phyloP scores from a whole-genome alignment of 2,329 filamentous ascomycete species.

The Lasiodiplodia gonubiensis region DNA sequence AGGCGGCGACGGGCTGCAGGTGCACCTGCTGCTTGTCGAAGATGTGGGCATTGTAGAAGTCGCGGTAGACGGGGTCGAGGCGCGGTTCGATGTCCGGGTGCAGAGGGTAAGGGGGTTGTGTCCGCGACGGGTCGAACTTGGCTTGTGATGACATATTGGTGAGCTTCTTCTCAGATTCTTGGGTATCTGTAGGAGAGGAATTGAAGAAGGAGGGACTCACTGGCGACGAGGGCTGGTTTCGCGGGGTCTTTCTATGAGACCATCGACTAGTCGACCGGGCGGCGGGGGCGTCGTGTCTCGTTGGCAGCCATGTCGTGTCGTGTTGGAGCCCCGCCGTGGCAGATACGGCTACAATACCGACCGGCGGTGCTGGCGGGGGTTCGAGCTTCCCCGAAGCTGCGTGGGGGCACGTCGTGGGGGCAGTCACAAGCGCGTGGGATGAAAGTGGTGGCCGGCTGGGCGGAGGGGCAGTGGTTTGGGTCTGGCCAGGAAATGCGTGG shows the following conservation, averaged over 20 bases:
- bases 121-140: constrained; percentile 1
- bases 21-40: constrained; percentile 24
- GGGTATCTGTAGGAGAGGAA: background rate
- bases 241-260: background rate
- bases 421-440: constrained; percentile 31
- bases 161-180: background rate
- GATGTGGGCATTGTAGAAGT: constrained; percentile 46
- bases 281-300: background rate
- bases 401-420: constrained; percentile 33
- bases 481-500: background rate
- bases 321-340: background rate
- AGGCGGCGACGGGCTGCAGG: constrained; percentile 42
- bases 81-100: constrained; percentile 34
- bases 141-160: background rate
- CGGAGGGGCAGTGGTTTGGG: fast-evolving
- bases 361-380: background rate
- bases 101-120: constrained; percentile 22
- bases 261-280: background rate
- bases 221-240: background rate
- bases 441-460: background rate
- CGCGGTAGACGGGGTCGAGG: constrained; percentile 49
- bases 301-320: constrained; percentile 6
- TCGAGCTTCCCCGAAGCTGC: constrained; percentile 17
- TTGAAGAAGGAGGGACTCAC: background rate
- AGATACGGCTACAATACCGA: background rate